Evolutionary conservation across 306 rosid genomes (phyloP).

Genomic region (Lablab purpureus): DNA sequence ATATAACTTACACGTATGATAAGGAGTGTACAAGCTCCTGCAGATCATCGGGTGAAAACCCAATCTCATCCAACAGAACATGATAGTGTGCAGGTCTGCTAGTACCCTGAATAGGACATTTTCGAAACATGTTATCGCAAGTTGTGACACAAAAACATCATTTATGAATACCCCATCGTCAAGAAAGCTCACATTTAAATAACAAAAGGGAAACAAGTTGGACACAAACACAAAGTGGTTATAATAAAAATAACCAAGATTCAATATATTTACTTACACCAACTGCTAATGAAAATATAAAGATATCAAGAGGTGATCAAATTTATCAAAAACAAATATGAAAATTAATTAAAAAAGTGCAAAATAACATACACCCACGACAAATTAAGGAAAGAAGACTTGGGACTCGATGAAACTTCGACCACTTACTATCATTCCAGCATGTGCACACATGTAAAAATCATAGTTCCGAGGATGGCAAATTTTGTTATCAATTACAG

Average conservation of each 20-base stretch:
- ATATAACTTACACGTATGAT: conserved; percentile 98
- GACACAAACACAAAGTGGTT: too few relatives aligned
- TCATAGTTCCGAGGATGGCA: conserved; percentile 92
- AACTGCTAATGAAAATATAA: too few relatives aligned
- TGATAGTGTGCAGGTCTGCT: conserved; percentile 94
- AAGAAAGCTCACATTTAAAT: too few relatives aligned
- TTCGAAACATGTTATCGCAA: neutral
- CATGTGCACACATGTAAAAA: conserved; percentile 93
- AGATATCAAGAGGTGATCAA: too few relatives aligned
- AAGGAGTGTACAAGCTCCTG: conserved; percentile 93
- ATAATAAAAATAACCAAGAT: neutral
- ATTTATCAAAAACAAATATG: too few relatives aligned
- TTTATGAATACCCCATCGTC: too few relatives aligned
- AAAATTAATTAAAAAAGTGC: too few relatives aligned
- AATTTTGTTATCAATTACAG: conserved; percentile 83
- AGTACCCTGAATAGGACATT: conserved; percentile 67
- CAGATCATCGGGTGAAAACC: conserved; percentile 86
- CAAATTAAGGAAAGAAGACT: too few relatives aligned
- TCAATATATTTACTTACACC: too few relatives aligned
- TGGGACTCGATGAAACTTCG: too few relatives aligned
- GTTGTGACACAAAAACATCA: neutral
- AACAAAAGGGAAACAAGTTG: too few relatives aligned
- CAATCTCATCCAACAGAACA: conserved; percentile 78
- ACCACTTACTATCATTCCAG: conserved; percentile 92
- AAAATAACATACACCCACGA: neutral